phyloP scores from a whole-genome alignment of 305 asterid species.

The Fraxinus sp. region DNA sequence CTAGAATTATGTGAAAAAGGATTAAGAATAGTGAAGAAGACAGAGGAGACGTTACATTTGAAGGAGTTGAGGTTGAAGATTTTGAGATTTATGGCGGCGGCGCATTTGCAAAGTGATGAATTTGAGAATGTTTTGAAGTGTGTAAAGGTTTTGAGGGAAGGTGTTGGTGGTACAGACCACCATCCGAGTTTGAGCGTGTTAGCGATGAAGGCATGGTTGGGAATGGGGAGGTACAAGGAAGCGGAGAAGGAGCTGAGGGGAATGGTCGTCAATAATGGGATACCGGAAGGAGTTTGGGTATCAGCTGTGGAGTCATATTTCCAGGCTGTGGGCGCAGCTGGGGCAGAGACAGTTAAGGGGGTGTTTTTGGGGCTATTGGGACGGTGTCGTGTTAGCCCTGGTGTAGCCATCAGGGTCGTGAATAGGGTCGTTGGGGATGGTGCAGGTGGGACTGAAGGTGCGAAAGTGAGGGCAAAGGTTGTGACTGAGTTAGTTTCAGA shows the following conservation, averaged over 20 bases:
- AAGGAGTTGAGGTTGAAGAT: conserved; percentile 82
- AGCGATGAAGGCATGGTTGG: conserved; percentile 98
- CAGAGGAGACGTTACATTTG: conserved; percentile 66
- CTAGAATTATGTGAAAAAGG: conserved; percentile 88
- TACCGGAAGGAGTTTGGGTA: conserved; percentile 95
- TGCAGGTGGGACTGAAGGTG: conserved; percentile 55
- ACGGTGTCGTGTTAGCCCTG: conserved; percentile 82
- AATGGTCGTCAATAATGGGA: conserved; percentile 73
- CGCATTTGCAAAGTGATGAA: conserved; percentile 85
- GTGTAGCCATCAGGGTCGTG: conserved; percentile 75
- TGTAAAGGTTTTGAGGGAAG: conserved; percentile 79
- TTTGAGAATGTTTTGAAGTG: conserved; percentile 90
- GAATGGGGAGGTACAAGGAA: conserved; percentile 70
- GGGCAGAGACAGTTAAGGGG: conserved; percentile 76
- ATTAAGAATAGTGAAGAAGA: conserved; percentile 67
- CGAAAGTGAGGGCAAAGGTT: conserved; percentile 64
- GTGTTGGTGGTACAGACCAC: conserved; percentile 55
- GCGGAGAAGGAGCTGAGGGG: conserved; percentile 95
- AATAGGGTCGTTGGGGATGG: conserved; percentile 71
- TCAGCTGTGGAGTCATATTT: conserved; percentile 90
- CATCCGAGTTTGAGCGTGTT: conserved; percentile 91
- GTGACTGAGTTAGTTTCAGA: conserved; percentile 80
- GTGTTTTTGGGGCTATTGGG: conserved; percentile 80
- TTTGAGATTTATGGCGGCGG: conserved; percentile 82
- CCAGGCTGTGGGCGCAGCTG: conserved; percentile 82